Conservation (phyloP, 805 yeast species). For the Jamesozyma lodderae region DNA sequence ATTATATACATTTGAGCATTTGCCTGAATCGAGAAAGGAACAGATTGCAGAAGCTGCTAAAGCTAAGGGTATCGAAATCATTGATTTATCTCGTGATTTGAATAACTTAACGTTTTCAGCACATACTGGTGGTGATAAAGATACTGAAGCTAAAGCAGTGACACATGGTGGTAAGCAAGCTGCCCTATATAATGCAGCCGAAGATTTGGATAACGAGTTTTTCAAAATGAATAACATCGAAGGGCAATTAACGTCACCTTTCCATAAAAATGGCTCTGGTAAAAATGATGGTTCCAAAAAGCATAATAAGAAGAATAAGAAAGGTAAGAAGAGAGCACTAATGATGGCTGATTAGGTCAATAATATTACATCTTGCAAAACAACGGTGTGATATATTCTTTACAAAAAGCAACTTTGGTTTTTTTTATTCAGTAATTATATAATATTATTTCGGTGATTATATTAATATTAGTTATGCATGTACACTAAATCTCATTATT, state of each 20-base stretch:
- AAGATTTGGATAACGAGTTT: conserved; percentile 77
- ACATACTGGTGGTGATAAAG: conserved; percentile 50
- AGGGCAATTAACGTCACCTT: conserved; percentile 62
- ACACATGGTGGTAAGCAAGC: conserved; percentile 80
- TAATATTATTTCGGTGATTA: too few species aligned
- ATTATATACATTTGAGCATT: conserved; percentile 52
- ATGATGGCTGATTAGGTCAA: conserved; percentile 10
- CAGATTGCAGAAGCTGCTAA: conserved; percentile 61
- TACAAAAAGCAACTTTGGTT: too few species aligned
- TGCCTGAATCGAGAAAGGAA: conserved; percentile 64
- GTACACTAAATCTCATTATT: too few species aligned
- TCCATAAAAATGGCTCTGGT: conserved; percentile 44
- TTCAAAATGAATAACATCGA: conserved; percentile 57
- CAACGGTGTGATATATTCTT: too few species aligned
- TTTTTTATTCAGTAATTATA: too few species aligned
- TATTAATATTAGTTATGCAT: too few species aligned
- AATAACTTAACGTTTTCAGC: conserved; percentile 68
- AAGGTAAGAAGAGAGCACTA: conserved; percentile 40
- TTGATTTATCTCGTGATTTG: conserved; percentile 64
- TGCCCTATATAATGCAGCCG: conserved; percentile 67
- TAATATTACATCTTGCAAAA: too few species aligned
- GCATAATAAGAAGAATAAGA: conserved; percentile 72
- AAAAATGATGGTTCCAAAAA: conserved; percentile 37
- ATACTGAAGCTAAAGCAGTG: conserved; percentile 39
- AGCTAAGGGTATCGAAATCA: conserved; percentile 44